Evolutionary conservation across 2,329 filamentous ascomycete genomes (phyloP), one percentile per base, ranked within the genome.

Genomic region (Aspergillus fijiensis): DNA sequence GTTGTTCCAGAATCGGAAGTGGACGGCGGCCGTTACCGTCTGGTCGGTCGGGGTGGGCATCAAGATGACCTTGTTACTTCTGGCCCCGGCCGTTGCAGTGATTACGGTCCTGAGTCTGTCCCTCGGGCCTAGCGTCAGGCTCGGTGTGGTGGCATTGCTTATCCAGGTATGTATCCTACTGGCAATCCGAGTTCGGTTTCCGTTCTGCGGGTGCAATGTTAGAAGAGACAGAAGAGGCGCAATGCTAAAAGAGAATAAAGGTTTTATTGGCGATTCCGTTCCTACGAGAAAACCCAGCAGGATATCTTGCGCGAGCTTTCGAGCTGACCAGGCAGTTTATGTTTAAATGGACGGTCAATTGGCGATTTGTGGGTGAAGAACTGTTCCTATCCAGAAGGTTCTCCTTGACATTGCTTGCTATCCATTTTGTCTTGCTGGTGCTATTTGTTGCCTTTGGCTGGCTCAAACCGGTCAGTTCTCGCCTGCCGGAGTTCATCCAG

Each of bases 281-380:
- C 77, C 73, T 82, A 10, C 70, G 78, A 54, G 79, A 79, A 47
- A 89, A 92, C 67, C 77, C 87, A 21, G 76, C 77, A 60, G 90
- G 88, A 29, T 99, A 99, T 73, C 72, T 96, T 19, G 84, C 85
- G 51, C 84, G 90, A 64, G 92, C 95, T 0, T 99, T 99, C 72
- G 92, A 99, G 78, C 84, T 99, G 60, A 92, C 90, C 51, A 85
- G 95, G 57, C 87, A 91, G 68, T 99, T 99, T 78, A 83, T 96
- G 69, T 98, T 94, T 82, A 92, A 94, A 77, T 99, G 95, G 95
- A 99, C 95, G 0, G 95, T 99, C 67, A 99, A 99, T 76, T 99
- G 95, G 95, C 87, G 93, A 57, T 98, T 98, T 74, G 78, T 97
- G n/a, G 88, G 90, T 16, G 92, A 97, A 76, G 85, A 90, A 6